phyloP scores from a whole-genome alignment of 192 early-diverging fungal genomes.

The Cetraspora pellucida region DNA sequence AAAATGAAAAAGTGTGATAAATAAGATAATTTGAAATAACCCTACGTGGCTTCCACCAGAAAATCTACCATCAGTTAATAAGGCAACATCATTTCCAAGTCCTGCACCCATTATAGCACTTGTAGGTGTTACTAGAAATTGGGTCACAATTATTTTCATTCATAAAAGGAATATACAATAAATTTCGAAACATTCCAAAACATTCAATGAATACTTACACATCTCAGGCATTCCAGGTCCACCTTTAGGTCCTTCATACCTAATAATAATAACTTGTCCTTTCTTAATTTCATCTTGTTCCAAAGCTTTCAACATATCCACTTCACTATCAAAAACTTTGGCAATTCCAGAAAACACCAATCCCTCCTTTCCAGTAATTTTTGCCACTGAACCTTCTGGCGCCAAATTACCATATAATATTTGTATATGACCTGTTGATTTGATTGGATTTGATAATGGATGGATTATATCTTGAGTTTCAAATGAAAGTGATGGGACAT shows the following conservation, averaged over 20 bases:
- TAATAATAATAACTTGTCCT: constrained; percentile 91
- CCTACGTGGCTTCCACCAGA: constrained; percentile 93
- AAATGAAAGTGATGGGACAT: constrained; percentile 71
- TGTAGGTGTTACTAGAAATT: constrained; percentile 79
- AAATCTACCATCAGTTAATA: constrained; percentile 98
- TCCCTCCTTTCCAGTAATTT: constrained; percentile 99
- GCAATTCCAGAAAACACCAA: constrained; percentile 86
- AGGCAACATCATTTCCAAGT: constrained; percentile 94
- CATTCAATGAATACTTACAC: constrained; percentile 56
- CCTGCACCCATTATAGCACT: constrained; percentile 99
- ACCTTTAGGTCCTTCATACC: constrained; percentile 97
- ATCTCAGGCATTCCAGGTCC: constrained; percentile 99
- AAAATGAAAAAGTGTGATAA: background rate
- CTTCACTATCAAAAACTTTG: constrained; percentile 90
- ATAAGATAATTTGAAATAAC: constrained; percentile 13
- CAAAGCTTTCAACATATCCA: constrained; percentile 87
- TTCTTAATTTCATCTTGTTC: constrained; percentile 87
- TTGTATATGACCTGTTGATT: constrained; percentile 92
- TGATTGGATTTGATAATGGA: constrained; percentile 85
- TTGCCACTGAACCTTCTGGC: constrained; percentile 95
- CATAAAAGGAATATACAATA: background rate
- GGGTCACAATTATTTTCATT: background rate
- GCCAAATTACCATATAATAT: constrained; percentile 94
- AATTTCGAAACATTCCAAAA: background rate
- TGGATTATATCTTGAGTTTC: constrained; percentile 87